A percentile compares a stretch with the other conserved stretches of the same genome.
Evolutionary conservation across 1,284 basidiomycete genomes (phyloP).

Genomic region (Cryptococcus sp.): DNA sequence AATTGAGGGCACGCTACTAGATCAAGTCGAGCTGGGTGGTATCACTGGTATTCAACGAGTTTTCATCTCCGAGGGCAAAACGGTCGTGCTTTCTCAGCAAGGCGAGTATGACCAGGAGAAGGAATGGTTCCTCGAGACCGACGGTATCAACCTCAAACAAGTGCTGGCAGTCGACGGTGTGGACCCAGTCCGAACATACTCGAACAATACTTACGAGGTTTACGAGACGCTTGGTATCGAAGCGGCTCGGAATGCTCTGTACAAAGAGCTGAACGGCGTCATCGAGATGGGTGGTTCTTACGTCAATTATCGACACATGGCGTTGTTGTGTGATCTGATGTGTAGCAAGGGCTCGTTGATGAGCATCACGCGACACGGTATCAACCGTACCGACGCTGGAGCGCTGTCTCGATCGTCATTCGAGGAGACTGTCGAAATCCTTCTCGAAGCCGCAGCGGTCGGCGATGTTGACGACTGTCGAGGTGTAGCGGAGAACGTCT

Average conservation of each 20-base stretch:
- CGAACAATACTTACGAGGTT: slow-evolving; percentile 95
- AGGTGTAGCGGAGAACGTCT: slow-evolving; percentile 96
- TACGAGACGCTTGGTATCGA: slow-evolving; percentile 98
- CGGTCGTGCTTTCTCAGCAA: slow-evolving; percentile 64
- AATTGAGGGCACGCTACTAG: slow-evolving; percentile 93
- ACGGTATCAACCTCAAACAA: slow-evolving; percentile 90
- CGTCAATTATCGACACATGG: slow-evolving; percentile 97
- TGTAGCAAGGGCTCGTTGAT: slow-evolving; percentile 93
- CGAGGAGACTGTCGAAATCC: slow-evolving; percentile 98
- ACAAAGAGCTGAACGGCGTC: slow-evolving; percentile 88
- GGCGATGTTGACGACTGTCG: slow-evolving; percentile 98
- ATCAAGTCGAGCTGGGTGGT: slow-evolving; percentile 92
- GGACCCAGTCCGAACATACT: slow-evolving; percentile 87
- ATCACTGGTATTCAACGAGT: slow-evolving; percentile 89
- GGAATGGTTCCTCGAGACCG: slow-evolving; percentile 98
- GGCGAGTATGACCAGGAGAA: slow-evolving; percentile 61
- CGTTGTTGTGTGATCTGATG: slow-evolving; percentile 96
- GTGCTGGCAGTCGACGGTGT: slow-evolving; percentile 96
- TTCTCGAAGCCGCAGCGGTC: slow-evolving; percentile 97
- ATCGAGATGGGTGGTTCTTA: slow-evolving; percentile 99
- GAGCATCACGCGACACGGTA: slow-evolving; percentile 99
- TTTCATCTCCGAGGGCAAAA: slow-evolving; percentile 89
- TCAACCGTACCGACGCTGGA: slow-evolving; percentile 95
- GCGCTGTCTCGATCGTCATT: slow-evolving; percentile 98
- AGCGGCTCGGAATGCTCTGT: slow-evolving; percentile 88